Evolutionary conservation across 306 rosid genomes (phyloP).

Genomic region (Mimosa pudica): DNA sequence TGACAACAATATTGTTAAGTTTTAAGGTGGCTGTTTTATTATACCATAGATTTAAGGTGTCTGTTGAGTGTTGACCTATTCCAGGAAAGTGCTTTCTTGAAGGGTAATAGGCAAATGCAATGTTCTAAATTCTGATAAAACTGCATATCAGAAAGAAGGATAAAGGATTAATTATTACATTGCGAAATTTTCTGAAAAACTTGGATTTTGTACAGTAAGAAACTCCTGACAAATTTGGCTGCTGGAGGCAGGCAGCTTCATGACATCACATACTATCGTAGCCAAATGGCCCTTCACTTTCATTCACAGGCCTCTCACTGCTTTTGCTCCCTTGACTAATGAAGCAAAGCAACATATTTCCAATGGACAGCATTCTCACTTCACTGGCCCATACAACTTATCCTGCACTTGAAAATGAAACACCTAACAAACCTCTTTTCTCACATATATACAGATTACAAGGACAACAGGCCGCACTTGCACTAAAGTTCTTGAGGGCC

Average conservation of each 20-base stretch:
- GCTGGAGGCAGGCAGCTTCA: neutral
- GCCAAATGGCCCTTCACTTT: neutral
- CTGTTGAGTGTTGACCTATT: neutral
- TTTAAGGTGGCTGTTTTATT: neutral
- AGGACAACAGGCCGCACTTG: constrained; percentile 53
- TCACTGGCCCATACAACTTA: constrained; percentile 47
- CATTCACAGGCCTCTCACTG: neutral
- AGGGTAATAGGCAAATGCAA: neutral
- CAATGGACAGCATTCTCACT: neutral
- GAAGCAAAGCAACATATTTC: neutral
- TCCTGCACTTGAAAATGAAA: constrained; percentile 62
- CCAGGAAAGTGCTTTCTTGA: neutral
- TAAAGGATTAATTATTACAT: neutral
- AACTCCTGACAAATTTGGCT: neutral
- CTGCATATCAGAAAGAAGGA: neutral
- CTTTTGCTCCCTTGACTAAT: neutral
- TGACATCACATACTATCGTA: neutral
- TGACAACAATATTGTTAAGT: neutral
- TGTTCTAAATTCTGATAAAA: neutral
- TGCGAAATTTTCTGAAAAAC: neutral
- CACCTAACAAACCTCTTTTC: constrained; percentile 60
- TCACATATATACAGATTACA: constrained; percentile 42
- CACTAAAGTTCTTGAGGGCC: constrained; percentile 49
- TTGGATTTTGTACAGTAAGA: neutral
- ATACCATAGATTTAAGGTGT: neutral